Evolutionary conservation across 768 basidiomycete species (phyloP).

Genomic region (Xerocomellus intermedius): DNA sequence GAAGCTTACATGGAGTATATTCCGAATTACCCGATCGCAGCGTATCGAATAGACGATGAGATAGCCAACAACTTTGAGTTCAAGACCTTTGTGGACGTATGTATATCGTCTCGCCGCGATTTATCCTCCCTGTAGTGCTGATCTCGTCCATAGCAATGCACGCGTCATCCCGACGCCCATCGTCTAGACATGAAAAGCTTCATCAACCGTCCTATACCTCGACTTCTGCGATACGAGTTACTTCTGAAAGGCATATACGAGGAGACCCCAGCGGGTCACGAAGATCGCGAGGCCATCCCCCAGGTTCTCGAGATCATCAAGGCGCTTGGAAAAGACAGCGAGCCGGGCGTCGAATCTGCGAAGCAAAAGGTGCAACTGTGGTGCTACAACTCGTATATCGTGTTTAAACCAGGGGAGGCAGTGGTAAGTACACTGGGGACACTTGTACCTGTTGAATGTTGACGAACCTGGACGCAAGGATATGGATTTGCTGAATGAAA

Average conservation of each 20-base stretch:
- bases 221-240: constrained; percentile 84
- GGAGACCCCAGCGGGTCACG: constrained; percentile 68
- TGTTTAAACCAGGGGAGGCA: constrained; percentile 75
- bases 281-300: constrained; percentile 81
- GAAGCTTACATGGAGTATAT: constrained; percentile 93
- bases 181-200: constrained; percentile 91
- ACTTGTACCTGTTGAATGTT: not conserved
- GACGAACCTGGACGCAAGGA: constrained; percentile 44
- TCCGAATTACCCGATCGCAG: constrained; percentile 90
- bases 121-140: not conserved
- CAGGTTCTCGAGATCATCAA: constrained; percentile 87
- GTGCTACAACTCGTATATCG: constrained; percentile 76
- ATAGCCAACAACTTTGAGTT: constrained; percentile 79
- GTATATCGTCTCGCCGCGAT: constrained; percentile 12
- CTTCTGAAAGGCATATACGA: constrained; percentile 80
- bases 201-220: constrained; percentile 88
- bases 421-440: constrained; percentile 41
- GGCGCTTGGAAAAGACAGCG: constrained; percentile 79
- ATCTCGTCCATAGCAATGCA: constrained; percentile 37
- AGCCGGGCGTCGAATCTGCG: constrained; percentile 81
- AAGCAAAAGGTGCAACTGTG: constrained; percentile 90
- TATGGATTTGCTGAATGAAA: constrained; percentile 85
- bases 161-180: constrained; percentile 72
- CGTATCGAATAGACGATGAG: constrained; percentile 85
- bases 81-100: constrained; percentile 77